Base-by-base conservation (phyloP, 108 stramenopile genomes). In the Schizochytrium sp. region DNA sequence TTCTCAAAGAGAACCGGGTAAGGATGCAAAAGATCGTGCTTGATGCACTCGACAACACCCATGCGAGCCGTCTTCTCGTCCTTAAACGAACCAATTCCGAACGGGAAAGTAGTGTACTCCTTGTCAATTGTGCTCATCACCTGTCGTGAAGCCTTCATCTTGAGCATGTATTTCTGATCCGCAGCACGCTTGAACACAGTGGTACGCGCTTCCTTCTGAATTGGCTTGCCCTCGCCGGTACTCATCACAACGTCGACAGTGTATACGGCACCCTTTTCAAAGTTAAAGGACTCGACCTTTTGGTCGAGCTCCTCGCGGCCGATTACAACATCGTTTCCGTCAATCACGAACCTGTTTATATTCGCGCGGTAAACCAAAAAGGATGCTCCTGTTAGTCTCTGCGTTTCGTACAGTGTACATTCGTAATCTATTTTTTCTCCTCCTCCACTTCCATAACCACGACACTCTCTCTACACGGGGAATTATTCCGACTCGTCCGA, bases 101-200 rank as follows among this genome's bases (percentile, higher is more conserved):
- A 99, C 8, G 99, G 99, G 88, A 99, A 87, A 34, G 97, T 98
- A 23, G 98, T 98, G 95, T 94, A 98, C 90, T 97, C 96, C 91
- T 95, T 96, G 91, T 97, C 97, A 45, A 98, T 96, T 90, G 97
- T 96, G 47, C 93, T 94, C 88, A 98, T 89, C 55, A 97, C 72
- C 55, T 91, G 90, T 53, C 97, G 96, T 23, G 96, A 95, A 23
- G 97, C 96, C 93, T 97, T 97, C 95, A 97, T 97, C 93, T 97
- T 98, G 89, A 99, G 96, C 72, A 89, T 89, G 95, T 98, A 99
- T 87, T 95, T 97, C 60, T 93, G 90, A 90, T 98, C 98, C 28
- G 97, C 97, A 58, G 96, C 97, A 55, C 98, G 96, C 95, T 99
- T 99, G 95, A 94, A 99, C 47, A 99, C 96, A 23, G 99, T 99